phyloP scores from a whole-genome alignment of 2,329 filamentous ascomycete genomes.

The Trichoderma sp. region DNA sequence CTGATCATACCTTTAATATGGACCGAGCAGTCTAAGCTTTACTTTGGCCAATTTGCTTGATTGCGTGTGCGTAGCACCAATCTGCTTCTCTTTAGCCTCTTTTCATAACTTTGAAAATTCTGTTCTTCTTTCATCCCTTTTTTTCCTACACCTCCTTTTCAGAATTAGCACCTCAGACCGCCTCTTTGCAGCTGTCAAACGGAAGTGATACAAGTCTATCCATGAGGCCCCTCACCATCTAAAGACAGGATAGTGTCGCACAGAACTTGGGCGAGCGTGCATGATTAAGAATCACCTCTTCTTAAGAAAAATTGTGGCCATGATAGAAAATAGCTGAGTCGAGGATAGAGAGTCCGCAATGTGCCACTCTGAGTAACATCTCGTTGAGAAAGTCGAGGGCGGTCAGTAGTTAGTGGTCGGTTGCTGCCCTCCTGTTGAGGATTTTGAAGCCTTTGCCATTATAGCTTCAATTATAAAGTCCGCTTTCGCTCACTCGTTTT shows the following conservation, averaged over 20 bases:
- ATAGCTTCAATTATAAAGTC: not conserved
- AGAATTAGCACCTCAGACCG: not conserved
- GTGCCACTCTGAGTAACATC: conserved; percentile 11
- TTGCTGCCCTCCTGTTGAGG: not conserved
- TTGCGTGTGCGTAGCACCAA: fast-evolving
- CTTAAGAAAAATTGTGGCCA: not conserved
- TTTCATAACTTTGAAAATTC: not conserved
- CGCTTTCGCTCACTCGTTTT: not conserved
- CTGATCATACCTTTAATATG: not conserved
- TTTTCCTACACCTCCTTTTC: not conserved
- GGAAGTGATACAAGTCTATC: not conserved
- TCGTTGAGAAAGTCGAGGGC: not conserved
- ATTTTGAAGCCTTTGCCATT: not conserved
- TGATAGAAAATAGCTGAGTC: not conserved
- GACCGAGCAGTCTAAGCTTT: not conserved
- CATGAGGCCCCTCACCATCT: not conserved
- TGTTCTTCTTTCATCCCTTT: not conserved
- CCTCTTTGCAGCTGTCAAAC: not conserved
- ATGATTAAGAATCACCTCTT: not conserved
- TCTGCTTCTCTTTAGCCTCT: not conserved
- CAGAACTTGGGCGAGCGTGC: not conserved
- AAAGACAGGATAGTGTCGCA: not conserved
- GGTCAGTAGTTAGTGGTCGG: not conserved
- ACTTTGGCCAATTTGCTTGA: fast-evolving
- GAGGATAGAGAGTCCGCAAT: not conserved